Base-by-base conservation (phyloP, 768 basidiomycete genomes). In the Trametes punicea region DNA sequence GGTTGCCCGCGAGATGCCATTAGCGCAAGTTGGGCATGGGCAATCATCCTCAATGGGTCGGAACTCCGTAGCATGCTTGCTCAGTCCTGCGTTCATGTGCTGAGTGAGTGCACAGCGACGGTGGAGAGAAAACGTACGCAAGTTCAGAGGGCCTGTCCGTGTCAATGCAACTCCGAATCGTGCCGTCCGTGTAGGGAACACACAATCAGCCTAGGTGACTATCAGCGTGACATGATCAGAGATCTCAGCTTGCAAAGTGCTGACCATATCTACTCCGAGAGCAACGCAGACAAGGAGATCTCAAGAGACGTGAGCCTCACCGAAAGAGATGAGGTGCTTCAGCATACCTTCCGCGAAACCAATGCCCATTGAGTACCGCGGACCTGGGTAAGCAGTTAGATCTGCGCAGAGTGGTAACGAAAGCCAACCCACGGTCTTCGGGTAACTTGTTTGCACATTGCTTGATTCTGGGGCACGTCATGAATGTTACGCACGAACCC, bases 111-210 rank as follows among this genome's bases (percentile, higher is more conserved):
- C 4, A 36, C 29, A 50, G 92, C 92, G 82, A 23, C 94, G 80
- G 69, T 94, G 94, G 15, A 96, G 64, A 5, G 91, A n/a, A n/a
- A n/a, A 38, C 31, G 50, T 59, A 92, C 91, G 83, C 21, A 95
- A 80, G 69, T 95, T 95, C 16, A 96, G 64, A 4, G 91, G 91
- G 0, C 93, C 93, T 4, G 72, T 77, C 64, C 84, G 82, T 9
- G 93, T 95, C 55, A 96, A 70, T 5, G 93, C 93, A 15, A 95
- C 87, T 2, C 93, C 93, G 69, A 95, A 95, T 26, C 93, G 81
- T 33, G 93, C 93, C 0, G 93, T 95, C 56, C 93, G 81, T 2
- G 93, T 96, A 29, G 93, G 93, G 64, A 93, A 95, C 10, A 96
- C 93, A 60, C 93, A 96, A 67, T 96, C 93, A 0, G 92, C 92